These are phyloP conservation scores for Trichosporon sp. DNA, from an alignment of 1,284 basidiomycete genomes.

Conservation along the genomic window DNA sequence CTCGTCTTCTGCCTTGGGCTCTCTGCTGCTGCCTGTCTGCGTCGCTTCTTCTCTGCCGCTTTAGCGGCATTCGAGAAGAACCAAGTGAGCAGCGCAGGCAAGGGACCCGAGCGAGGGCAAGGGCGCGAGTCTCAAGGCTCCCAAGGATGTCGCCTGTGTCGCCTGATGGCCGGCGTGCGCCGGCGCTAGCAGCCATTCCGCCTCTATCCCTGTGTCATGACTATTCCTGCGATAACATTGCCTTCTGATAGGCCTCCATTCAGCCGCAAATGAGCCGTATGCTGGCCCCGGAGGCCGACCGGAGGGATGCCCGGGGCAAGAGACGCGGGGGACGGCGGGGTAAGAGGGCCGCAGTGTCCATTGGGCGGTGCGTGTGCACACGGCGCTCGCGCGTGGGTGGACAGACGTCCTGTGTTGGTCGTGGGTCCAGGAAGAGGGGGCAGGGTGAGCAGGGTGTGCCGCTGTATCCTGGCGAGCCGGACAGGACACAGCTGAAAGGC, in stretches of 20 bases:
- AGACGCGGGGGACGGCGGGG: conserved; percentile 9
- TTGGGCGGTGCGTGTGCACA: conserved; percentile 3
- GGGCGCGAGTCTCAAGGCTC: neutral
- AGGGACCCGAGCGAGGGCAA: neutral
- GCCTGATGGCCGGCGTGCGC: conserved; percentile 4
- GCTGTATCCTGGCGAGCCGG: no score
- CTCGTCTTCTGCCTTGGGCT: neutral
- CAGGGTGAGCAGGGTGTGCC: no score
- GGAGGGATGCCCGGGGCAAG: no score
- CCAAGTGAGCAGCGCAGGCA: neutral
- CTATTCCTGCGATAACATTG: neutral
- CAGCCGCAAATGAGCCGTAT: no score
- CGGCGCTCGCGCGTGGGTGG: neutral
- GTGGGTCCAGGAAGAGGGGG: neutral
- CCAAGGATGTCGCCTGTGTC: neutral
- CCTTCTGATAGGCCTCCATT: no score
- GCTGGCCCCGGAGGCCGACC: no score
- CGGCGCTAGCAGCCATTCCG: conserved; percentile 9
- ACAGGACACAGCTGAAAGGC: neutral
- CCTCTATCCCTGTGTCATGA: neutral
- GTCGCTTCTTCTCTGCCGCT: neutral
- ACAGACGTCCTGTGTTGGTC: neutral
- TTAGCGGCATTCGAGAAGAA: neutral
- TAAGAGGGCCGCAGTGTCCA: neutral
- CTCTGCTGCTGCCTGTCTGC: neutral